A percentile compares a stretch with the other conserved stretches of the same genome.
Evolutionary conservation across 306 rosid genomes (phyloP).

Genomic region (Myrica gale): DNA sequence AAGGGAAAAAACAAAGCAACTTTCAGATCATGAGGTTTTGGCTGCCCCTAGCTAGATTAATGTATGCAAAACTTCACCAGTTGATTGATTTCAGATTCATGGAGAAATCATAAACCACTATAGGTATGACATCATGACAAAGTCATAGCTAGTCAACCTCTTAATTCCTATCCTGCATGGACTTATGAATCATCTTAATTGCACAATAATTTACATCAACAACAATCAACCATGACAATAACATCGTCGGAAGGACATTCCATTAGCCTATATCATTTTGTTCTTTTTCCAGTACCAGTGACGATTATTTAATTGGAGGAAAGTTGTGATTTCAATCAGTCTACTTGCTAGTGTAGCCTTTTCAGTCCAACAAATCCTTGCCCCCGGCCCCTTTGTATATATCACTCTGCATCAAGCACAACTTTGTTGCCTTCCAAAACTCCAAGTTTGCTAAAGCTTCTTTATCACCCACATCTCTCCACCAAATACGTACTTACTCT

Average conservation of each 20-base stretch:
- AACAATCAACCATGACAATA: neutral
- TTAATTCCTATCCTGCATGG: neutral
- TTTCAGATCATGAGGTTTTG: neutral
- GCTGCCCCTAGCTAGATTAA: neutral
- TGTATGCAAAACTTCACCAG: no score
- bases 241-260: neutral
- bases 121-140: neutral
- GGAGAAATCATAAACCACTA: neutral
- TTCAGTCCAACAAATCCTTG: neutral
- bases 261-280: neutral
- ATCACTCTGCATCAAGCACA: neutral
- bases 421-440: slow-evolving; percentile 33
- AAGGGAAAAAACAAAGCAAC: neutral
- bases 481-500: slow-evolving; percentile 14
- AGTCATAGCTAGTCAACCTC: neutral
- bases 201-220: neutral
- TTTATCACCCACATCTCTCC: slow-evolving; percentile 26
- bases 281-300: no score
- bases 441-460: slow-evolving; percentile 35
- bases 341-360: neutral
- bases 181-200: neutral
- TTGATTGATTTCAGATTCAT: neutral
- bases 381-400: neutral
- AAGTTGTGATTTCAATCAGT: no score
- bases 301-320: no score